These are phyloP conservation scores for Eucalyptus curtisii DNA, from an alignment of 345 rosid genomes.

Conservation along the genomic window DNA sequence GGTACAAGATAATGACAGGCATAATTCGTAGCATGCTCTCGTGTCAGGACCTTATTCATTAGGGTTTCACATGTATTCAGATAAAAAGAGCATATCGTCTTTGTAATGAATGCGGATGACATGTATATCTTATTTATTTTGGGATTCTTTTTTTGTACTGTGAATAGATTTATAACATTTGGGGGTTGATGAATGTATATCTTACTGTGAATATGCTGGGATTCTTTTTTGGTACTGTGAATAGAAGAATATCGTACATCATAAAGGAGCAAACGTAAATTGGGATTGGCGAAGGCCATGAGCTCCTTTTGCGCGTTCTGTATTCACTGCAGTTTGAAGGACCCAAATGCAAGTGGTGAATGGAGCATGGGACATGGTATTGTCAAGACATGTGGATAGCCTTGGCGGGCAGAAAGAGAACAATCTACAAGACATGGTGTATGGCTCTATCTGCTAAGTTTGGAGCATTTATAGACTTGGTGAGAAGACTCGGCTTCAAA, in stretches of 20 bases:
- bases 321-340: neutral
- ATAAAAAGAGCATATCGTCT: neutral
- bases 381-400: neutral
- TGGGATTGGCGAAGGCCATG: neutral
- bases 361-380: neutral
- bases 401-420: neutral
- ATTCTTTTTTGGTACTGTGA: too few species aligned
- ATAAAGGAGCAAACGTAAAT: too few species aligned
- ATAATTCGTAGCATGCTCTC: neutral
- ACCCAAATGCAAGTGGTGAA: neutral
- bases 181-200: neutral
- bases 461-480: neutral
- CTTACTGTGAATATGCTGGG: too few species aligned
- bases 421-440: neutral
- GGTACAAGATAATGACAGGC: neutral
- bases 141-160: neutral
- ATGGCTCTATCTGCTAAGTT: neutral
- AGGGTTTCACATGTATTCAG: neutral
- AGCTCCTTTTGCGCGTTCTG: neutral
- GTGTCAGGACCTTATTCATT: neutral
- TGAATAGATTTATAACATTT: neutral
- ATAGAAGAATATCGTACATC: neutral
- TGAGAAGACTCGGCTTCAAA: neutral
- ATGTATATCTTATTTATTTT: neutral
- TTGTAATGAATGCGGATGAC: neutral